Evolutionary conservation across 2,329 filamentous ascomycete genomes (phyloP).

Genomic region (Sclerotinia spermophila): DNA sequence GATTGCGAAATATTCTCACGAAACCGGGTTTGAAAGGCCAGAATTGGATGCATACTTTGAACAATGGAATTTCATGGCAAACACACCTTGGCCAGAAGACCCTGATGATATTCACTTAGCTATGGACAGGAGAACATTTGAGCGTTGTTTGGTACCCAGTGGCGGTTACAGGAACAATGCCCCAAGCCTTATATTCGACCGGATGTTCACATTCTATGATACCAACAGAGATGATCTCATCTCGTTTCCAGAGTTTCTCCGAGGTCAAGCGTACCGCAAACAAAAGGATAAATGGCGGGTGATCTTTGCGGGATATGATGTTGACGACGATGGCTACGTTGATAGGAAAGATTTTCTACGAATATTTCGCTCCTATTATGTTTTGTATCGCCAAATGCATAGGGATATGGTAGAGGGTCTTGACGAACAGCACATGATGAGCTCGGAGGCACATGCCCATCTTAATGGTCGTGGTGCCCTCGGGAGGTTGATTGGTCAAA

Average conservation of each 20-base stretch:
- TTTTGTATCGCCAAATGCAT: slow-evolving; percentile 84
- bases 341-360: slow-evolving; percentile 82
- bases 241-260: slow-evolving; percentile 86
- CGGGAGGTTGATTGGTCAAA: slow-evolving; percentile 55
- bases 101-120: slow-evolving; percentile 73
- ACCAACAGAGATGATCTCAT: slow-evolving; percentile 85
- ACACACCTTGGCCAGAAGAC: slow-evolving; percentile 77
- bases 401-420: slow-evolving; percentile 75
- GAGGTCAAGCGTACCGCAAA: slow-evolving; percentile 70
- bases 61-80: slow-evolving; percentile 93
- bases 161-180: slow-evolving; percentile 72
- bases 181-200: slow-evolving; percentile 89
- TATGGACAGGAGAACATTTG: slow-evolving; percentile 90
- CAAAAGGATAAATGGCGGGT: slow-evolving; percentile 65
- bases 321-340: slow-evolving; percentile 83
- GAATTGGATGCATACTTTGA: slow-evolving; percentile 94
- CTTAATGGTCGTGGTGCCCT: slow-evolving; percentile 68
- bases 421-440: slow-evolving; percentile 73
- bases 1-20: slow-evolving; percentile 63
- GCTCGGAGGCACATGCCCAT: slow-evolving; percentile 71
- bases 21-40: slow-evolving; percentile 77
- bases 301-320: slow-evolving; percentile 86
- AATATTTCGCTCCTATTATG: slow-evolving; percentile 90
- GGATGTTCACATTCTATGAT: slow-evolving; percentile 96
- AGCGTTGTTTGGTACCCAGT: slow-evolving; percentile 83